Evolutionary conservation across 1,139 yeast genomes (phyloP).

Genomic region (Pichia kudriavzevii): DNA sequence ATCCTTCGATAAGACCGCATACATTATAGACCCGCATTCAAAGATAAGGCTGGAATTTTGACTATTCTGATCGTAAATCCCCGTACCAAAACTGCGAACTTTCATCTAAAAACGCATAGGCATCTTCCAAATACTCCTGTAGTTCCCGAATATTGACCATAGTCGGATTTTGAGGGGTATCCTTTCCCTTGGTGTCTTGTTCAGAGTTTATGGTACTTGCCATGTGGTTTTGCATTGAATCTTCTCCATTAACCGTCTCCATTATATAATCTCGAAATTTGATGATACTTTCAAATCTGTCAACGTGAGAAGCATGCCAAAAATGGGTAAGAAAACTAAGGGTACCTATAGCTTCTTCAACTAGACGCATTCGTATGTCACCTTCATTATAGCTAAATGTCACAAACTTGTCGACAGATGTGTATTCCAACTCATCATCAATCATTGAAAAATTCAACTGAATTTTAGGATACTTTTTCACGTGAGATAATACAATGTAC

Average conservation of each 20-base stretch:
- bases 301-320: constrained; percentile 15
- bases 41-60: no score
- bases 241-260: background rate
- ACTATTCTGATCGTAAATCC: no score
- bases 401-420: constrained; percentile 9
- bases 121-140: no score
- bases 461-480: constrained; percentile 13
- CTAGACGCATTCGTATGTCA: constrained; percentile 15
- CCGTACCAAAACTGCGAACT: constrained; percentile 15
- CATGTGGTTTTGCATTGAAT: background rate
- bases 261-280: constrained; percentile 11
- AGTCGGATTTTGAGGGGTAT: no score
- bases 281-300: constrained; percentile 15
- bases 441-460: constrained; percentile 13
- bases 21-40: background rate
- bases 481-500: constrained; percentile 18
- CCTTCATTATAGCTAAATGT: constrained; percentile 11
- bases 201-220: no score
- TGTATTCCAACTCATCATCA: constrained; percentile 11
- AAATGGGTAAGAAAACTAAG: constrained; percentile 7
- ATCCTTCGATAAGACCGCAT: no score
- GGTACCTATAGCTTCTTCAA: constrained; percentile 10
- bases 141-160: no score
- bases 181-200: no score
- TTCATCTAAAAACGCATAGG: constrained; percentile 12